Evolutionary conservation across 2,329 filamentous ascomycete species (phyloP).

Genomic region (Diaporthe eres): DNA sequence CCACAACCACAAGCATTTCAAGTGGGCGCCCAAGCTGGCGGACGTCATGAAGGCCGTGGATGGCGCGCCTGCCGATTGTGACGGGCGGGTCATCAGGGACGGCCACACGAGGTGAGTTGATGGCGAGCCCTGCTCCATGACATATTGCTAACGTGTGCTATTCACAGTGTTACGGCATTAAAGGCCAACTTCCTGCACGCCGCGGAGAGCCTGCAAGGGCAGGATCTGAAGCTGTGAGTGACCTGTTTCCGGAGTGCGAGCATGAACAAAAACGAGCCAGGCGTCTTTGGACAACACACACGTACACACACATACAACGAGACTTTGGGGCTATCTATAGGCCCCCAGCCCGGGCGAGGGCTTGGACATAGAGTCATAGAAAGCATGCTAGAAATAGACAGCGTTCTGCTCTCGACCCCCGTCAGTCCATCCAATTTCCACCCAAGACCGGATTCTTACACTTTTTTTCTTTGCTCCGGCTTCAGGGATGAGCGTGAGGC

Average conservation of each 20-base stretch:
- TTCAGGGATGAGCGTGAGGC: slow-evolving; percentile 40
- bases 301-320: slow-evolving; percentile 15
- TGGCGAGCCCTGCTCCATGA: background rate
- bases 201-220: slow-evolving; percentile 71
- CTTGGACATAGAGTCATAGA: slow-evolving; percentile 41
- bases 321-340: slow-evolving; percentile 7
- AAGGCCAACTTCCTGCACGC: slow-evolving; percentile 94
- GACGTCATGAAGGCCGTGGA: slow-evolving; percentile 93
- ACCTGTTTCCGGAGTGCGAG: slow-evolving; percentile 41
- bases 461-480: slow-evolving; percentile 37
- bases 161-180: slow-evolving; percentile 83
- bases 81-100: slow-evolving; percentile 93
- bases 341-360: background rate
- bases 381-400: slow-evolving; percentile 45
- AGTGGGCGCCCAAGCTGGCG: slow-evolving; percentile 89
- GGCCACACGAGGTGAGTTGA: slow-evolving; percentile 82
- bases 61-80: slow-evolving; percentile 82
- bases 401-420: slow-evolving; percentile 44
- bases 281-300: slow-evolving; percentile 28
- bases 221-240: slow-evolving; percentile 89
- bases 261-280: slow-evolving; percentile 12
- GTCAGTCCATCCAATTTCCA: slow-evolving; percentile 36
- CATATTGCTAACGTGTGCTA: slow-evolving; percentile 20
- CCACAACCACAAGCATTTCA: slow-evolving; percentile 89
- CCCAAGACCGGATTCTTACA: slow-evolving; percentile 54